Percentiles rank a stretch among this genome's conserved stretches.
Evolutionary conservation across 2,329 filamentous ascomycete genomes (phyloP).

Genomic region (Colletotrichum nymphaeae): DNA sequence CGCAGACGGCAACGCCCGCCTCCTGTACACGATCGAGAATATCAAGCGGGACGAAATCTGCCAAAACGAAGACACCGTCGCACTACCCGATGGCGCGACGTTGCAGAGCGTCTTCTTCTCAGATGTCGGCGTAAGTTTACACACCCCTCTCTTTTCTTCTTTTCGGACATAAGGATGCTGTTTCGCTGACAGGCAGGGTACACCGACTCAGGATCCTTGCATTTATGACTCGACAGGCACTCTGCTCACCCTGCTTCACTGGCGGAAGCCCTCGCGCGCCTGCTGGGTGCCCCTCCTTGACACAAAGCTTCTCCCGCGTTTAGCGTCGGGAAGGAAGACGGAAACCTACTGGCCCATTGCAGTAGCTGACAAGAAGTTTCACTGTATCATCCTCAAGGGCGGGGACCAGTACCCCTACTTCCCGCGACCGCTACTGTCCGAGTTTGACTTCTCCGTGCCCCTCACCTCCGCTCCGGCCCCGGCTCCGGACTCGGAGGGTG

Average conservation of each 20-base stretch:
- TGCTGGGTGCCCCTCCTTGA: slow-evolving; percentile 94
- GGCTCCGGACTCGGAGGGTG: slow-evolving; percentile 49
- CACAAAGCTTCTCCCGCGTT: slow-evolving; percentile 83
- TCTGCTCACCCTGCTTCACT: slow-evolving; percentile 88
- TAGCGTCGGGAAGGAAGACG: slow-evolving; percentile 85
- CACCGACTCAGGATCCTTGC: slow-evolving; percentile 78
- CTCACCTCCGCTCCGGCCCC: slow-evolving; percentile 64
- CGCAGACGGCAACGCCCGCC: slow-evolving; percentile 79
- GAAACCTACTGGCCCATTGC: slow-evolving; percentile 97
- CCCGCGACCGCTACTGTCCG: slow-evolving; percentile 86
- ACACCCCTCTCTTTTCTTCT: not conserved
- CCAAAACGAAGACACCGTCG: slow-evolving; percentile 92
- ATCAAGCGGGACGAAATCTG: slow-evolving; percentile 93
- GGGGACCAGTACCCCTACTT: slow-evolving; percentile 94
- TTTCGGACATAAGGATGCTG: not conserved
- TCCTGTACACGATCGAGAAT: slow-evolving; percentile 94
- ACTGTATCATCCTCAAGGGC: slow-evolving; percentile 99
- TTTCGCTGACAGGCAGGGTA: slow-evolving; percentile 20
- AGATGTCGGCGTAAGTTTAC: slow-evolving; percentile 78
- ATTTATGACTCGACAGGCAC: slow-evolving; percentile 96
- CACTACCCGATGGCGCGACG: slow-evolving; percentile 78
- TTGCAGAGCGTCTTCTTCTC: slow-evolving; percentile 92
- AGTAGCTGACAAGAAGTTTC: slow-evolving; percentile 90
- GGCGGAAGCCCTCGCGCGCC: slow-evolving; percentile 86
- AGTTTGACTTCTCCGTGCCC: slow-evolving; percentile 93